Evolutionary conservation across 441 rosid genomes (phyloP).

Genomic region (Eruca vesicaria): DNA sequence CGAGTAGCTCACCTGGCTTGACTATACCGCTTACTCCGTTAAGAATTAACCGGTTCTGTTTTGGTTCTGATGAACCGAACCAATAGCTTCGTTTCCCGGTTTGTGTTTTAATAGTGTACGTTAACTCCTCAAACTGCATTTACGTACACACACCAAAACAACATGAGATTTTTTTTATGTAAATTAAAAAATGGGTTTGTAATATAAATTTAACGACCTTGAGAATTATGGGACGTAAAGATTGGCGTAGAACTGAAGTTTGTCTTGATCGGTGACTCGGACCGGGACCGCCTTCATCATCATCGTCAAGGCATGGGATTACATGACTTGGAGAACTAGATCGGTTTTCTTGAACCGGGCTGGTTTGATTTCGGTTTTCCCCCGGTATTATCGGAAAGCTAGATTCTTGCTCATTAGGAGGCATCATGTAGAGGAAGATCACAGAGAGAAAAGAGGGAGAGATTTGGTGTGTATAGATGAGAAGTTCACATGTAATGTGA

Average conservation of each 20-base stretch:
- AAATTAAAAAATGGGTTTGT: neutral
- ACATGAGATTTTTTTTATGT: neutral
- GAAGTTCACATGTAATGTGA: constrained; percentile 34
- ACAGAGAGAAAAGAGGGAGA: neutral
- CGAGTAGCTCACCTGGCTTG: constrained; percentile 86
- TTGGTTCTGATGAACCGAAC: constrained; percentile 44
- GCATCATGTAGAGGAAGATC: constrained; percentile 48
- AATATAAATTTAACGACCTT: constrained; percentile 42
- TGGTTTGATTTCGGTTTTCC: constrained; percentile 37
- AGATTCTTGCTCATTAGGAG: constrained; percentile 46
- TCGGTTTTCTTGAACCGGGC: constrained; percentile 51
- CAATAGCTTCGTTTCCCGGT: constrained; percentile 31
- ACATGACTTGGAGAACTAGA: constrained; percentile 38
- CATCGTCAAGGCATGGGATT: constrained; percentile 38
- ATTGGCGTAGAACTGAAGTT: constrained; percentile 51
- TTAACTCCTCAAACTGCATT: constrained; percentile 69
- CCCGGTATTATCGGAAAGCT: constrained; percentile 18
- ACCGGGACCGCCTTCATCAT: constrained; percentile 2
- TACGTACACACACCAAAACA: constrained; percentile 1
- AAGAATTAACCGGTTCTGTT: constrained; percentile 52
- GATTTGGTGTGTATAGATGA: constrained; percentile 32
- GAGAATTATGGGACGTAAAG: constrained; percentile 60
- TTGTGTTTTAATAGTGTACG: constrained; percentile 45
- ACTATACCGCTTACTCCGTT: constrained; percentile 79
- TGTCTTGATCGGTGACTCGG: constrained; percentile 32